Base-by-base conservation (phyloP, 2,329 filamentous ascomycete genomes). In the Claviceps sp. region DNA sequence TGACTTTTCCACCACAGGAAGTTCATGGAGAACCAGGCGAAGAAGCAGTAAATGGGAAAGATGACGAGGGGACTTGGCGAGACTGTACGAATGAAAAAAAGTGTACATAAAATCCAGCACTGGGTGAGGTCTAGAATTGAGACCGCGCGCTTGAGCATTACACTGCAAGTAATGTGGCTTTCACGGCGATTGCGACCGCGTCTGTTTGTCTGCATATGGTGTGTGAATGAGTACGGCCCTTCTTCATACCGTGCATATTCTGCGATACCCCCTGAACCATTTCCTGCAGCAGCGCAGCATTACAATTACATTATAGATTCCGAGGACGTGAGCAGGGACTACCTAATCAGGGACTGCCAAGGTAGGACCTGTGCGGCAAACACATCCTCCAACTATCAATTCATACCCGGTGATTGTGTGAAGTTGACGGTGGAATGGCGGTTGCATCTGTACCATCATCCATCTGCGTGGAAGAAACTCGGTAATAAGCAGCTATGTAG, bases 21-120 rank as follows among this genome's bases (percentile, higher is more conserved):
- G 60, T 70, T 70, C 58, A 64, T 70, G 48, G 67, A 68, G 50
- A 60, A 70, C 59, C 63, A 67, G 59, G 67, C 68, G 57, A 70
- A 70, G 67, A 70, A 70, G 62, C 59, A 70, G 56, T 70, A 69
- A 60, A 56, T 41, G 14, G 6, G 22, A 44, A 56, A 57, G 48
- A 17, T 52, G 56, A 50, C 52, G 47, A 48, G 55, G 50, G 51
- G 34, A 56, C 10, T 39, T 22, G 19, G 34, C 14, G 44, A 56
- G 56, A 57, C 55, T 63, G 61, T 60, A 62, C 60, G 61, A 62
- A 57, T 54, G 57, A 60, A 55, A 4, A 17, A 56, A 58, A 58
- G 61, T 68, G 62, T 68, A 66, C 59, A 62, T 64, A 66, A 61
- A 61, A 34, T 43, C 19, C 46, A 42, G 50, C 34, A 47, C 41